phyloP scores from a whole-genome alignment of 441 rosid species.

The Syzygium syzygioides region DNA sequence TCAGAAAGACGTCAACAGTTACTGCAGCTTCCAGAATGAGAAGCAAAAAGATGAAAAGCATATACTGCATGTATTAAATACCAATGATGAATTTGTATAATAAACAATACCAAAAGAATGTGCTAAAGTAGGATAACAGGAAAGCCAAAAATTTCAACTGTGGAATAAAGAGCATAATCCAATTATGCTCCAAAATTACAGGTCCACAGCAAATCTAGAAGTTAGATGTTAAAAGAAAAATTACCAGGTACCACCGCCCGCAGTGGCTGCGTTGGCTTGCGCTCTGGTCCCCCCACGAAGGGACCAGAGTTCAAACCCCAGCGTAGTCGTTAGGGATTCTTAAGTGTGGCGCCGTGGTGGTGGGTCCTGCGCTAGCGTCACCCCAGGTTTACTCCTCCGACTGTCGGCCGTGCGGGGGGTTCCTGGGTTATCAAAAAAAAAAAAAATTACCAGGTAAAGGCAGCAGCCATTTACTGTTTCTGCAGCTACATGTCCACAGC shows the following conservation, averaged over 20 bases:
- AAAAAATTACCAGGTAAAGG: slow-evolving; percentile 63
- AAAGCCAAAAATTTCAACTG: neutral
- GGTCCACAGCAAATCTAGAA: neutral
- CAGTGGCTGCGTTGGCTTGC: no score
- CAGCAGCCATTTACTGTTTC: slow-evolving; percentile 79
- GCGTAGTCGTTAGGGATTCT: no score
- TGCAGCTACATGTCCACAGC: slow-evolving; percentile 79
- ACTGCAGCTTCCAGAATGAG: slow-evolving; percentile 80
- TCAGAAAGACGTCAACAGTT: slow-evolving; percentile 62
- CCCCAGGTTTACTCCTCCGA: no score
- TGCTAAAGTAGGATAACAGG: neutral
- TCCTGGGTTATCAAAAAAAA: no score
- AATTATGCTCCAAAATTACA: neutral
- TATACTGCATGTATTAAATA: slow-evolving; percentile 40
- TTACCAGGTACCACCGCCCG: slow-evolving; percentile 78
- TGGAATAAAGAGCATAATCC: neutral
- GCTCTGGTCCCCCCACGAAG: no score
- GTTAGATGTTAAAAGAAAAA: slow-evolving; percentile 2
- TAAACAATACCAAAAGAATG: neutral
- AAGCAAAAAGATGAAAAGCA: slow-evolving; percentile 58
- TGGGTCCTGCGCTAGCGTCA: no score
- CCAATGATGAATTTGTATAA: neutral
- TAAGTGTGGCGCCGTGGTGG: no score
- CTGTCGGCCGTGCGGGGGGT: no score
- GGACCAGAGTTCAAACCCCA: no score